phyloP scores from a whole-genome alignment of 2,329 filamentous ascomycete genomes.

The Arachnopeziza araneosa region DNA sequence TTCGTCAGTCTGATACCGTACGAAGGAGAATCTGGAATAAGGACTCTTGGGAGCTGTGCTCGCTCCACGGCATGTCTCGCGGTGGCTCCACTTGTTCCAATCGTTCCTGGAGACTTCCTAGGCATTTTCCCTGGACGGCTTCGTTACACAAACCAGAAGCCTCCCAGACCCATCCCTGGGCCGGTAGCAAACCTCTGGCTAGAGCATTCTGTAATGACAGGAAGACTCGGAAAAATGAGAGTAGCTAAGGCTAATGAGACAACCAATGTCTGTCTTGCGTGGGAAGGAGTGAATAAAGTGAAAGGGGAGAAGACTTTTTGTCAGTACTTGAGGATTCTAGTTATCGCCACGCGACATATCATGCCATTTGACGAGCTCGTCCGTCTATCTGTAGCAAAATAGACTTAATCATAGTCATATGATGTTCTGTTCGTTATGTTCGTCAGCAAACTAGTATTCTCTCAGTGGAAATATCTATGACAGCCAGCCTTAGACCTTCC shows the following conservation, averaged over 20 bases:
- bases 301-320: slow-evolving; percentile 13
- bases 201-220: slow-evolving; percentile 13
- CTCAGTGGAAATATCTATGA: too few relatives aligned
- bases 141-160: slow-evolving; percentile 11
- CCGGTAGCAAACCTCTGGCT: slow-evolving; percentile 13
- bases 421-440: too few relatives aligned
- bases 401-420: too few relatives aligned
- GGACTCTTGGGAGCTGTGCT: background rate
- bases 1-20: background rate
- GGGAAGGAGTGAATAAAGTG: slow-evolving; percentile 18
- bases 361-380: slow-evolving; percentile 16
- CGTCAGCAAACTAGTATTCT: too few relatives aligned
- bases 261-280: slow-evolving; percentile 18
- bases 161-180: slow-evolving; percentile 6
- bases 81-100: slow-evolving; percentile 3
- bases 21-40: background rate
- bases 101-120: slow-evolving; percentile 14
- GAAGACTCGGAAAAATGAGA: slow-evolving; percentile 15
- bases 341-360: slow-evolving; percentile 18
- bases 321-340: slow-evolving; percentile 15
- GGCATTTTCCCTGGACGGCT: slow-evolving; percentile 9
- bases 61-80: background rate
- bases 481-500: too few relatives aligned
- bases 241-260: slow-evolving; percentile 13
- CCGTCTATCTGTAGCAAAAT: slow-evolving; percentile 3